Evolutionary conservation across 768 basidiomycete species (phyloP).

Genomic region (Psilocybe cyanescens): DNA sequence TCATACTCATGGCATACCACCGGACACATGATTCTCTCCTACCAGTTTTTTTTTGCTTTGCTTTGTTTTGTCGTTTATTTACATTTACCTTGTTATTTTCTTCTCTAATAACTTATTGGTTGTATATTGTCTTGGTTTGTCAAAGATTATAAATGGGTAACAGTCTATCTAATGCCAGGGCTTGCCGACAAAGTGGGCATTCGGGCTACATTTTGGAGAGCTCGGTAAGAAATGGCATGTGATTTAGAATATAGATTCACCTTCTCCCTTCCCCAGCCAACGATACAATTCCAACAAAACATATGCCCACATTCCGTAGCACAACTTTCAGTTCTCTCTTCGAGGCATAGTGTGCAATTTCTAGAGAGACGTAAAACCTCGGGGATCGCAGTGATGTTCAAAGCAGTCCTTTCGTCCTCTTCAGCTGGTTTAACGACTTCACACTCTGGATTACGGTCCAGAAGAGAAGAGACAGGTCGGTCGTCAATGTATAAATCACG

Average conservation of each 20-base stretch:
- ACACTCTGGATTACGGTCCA: slow-evolving; percentile 57
- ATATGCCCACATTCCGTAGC: slow-evolving; percentile 90
- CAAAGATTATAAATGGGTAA: slow-evolving; percentile 86
- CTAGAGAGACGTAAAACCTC: slow-evolving; percentile 55
- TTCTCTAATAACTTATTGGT: slow-evolving; percentile 13
- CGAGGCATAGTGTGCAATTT: slow-evolving; percentile 83
- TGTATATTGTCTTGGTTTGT: slow-evolving; percentile 23
- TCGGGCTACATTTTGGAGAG: slow-evolving; percentile 55
- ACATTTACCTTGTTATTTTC: slow-evolving; percentile 8
- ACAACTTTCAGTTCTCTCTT: slow-evolving; percentile 81
- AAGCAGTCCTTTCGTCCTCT: slow-evolving; percentile 68
- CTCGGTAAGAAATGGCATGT: slow-evolving; percentile 1
- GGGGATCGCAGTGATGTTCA: slow-evolving; percentile 64
- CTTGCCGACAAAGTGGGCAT: slow-evolving; percentile 87
- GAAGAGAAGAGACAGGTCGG: slow-evolving; percentile 58
- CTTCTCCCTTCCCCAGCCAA: slow-evolving; percentile 90
- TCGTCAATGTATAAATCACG: slow-evolving; percentile 59
- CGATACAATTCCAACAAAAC: slow-evolving; percentile 90
- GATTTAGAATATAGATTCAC: slow-evolving; percentile 36
- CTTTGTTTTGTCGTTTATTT: slow-evolving; percentile 9
- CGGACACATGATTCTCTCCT: background rate
- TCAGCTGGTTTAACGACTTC: slow-evolving; percentile 62
- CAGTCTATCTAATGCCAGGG: slow-evolving; percentile 66
- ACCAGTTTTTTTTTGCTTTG: background rate
- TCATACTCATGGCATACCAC: background rate